Percentiles rank a stretch among this genome's conserved stretches.
These are phyloP conservation scores for Trametes cinnabarina DNA, from an alignment of 768 basidiomycete genomes.

Conservation along the genomic window DNA sequence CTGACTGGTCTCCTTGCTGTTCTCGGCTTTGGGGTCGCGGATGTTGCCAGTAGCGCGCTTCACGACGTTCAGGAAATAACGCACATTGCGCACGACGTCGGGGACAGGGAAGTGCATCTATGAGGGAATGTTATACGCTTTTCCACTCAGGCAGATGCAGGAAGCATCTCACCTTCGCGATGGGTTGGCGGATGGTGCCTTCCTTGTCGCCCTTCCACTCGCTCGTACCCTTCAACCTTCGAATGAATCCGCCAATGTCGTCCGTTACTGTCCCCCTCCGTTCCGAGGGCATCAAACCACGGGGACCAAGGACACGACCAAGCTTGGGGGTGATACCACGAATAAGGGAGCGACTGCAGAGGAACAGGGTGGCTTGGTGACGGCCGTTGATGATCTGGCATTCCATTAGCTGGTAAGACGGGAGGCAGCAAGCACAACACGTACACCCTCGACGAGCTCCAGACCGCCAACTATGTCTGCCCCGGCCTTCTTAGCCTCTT, in stretches of 20 bases:
- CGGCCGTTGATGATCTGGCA: constrained; percentile 69
- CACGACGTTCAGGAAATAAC: constrained; percentile 70
- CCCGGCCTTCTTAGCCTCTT: constrained; percentile 82
- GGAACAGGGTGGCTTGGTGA: constrained; percentile 76
- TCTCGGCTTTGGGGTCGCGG: constrained; percentile 47
- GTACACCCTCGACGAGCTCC: constrained; percentile 83
- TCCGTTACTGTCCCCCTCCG: constrained; percentile 93
- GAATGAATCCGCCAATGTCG: constrained; percentile 79
- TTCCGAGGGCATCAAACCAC: constrained; percentile 93
- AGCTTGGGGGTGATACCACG: constrained; percentile 76
- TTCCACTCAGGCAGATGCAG: not conserved
- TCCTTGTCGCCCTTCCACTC: constrained; percentile 93
- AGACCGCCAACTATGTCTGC: constrained; percentile 89
- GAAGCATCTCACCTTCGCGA: constrained; percentile 60
- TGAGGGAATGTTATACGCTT: not conserved
- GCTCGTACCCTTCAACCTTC: constrained; percentile 72
- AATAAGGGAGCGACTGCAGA: constrained; percentile 79
- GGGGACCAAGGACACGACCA: constrained; percentile 76
- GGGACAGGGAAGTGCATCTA: constrained; percentile 74
- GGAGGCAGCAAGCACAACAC: constrained; percentile 29
- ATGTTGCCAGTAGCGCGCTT: constrained; percentile 73
- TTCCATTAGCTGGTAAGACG: not conserved
- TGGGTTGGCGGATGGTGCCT: constrained; percentile 80
- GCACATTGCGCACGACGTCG: constrained; percentile 77
- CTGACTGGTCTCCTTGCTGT: constrained; percentile 34